These are phyloP conservation scores for Ophiognomonia clavigignenti-juglandacearum DNA, from an alignment of 2,329 filamentous ascomycete genomes.

Conservation along the genomic window DNA sequence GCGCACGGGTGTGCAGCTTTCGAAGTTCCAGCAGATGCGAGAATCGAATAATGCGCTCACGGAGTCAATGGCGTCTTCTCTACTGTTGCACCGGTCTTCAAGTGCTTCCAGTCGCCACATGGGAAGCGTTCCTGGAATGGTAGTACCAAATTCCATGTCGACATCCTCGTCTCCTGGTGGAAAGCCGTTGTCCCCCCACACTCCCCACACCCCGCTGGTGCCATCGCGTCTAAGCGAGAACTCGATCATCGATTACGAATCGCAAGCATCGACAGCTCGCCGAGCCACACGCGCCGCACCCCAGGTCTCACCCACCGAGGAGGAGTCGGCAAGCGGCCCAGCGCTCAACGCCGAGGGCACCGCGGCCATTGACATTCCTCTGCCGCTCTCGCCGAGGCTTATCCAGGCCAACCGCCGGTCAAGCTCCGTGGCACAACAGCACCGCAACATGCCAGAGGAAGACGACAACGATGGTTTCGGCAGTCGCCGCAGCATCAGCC, in stretches of 20 bases:
- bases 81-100: slow-evolving; percentile 77
- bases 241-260: slow-evolving; percentile 68
- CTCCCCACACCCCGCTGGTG: slow-evolving; percentile 87
- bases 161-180: slow-evolving; percentile 83
- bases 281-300: slow-evolving; percentile 22
- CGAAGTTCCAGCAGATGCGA: slow-evolving; percentile 81
- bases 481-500: slow-evolving; percentile 61
- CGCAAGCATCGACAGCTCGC: slow-evolving; percentile 24
- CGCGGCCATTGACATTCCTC: slow-evolving; percentile 68
- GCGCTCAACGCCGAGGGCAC: slow-evolving; percentile 46
- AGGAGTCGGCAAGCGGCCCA: slow-evolving; percentile 30
- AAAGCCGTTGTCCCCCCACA: slow-evolving; percentile 85
- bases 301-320: slow-evolving; percentile 22
- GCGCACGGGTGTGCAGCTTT: slow-evolving; percentile 72
- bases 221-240: slow-evolving; percentile 91
- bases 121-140: slow-evolving; percentile 58
- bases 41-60: slow-evolving; percentile 86
- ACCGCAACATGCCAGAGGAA: slow-evolving; percentile 48
- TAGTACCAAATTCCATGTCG: slow-evolving; percentile 71
- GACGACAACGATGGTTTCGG: slow-evolving; percentile 59
- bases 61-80: slow-evolving; percentile 88
- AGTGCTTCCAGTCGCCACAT: slow-evolving; percentile 63
- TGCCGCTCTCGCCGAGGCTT: slow-evolving; percentile 63
- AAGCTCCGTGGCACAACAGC: slow-evolving; percentile 64
- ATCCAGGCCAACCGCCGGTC: slow-evolving; percentile 53